Conservation (phyloP, 305 asterid species). For the Fraxinus greggii region DNA sequence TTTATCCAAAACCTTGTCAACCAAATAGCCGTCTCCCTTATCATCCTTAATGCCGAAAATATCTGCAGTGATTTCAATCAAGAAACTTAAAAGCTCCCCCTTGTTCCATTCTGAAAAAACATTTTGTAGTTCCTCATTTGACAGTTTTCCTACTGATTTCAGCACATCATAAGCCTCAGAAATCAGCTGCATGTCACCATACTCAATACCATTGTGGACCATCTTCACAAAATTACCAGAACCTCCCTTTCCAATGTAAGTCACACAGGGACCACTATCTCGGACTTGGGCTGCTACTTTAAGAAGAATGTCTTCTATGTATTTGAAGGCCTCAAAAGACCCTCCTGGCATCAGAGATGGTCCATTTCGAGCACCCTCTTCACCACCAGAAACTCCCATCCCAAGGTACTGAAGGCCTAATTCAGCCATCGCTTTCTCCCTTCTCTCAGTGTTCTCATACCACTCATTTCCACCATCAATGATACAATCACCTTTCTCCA, state of each 20-base stretch:
- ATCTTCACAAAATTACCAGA: slow-evolving; percentile 91
- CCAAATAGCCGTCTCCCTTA: slow-evolving; percentile 71
- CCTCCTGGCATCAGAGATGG: slow-evolving; percentile 75
- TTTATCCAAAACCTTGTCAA: slow-evolving; percentile 91
- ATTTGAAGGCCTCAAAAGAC: slow-evolving; percentile 66
- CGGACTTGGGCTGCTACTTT: slow-evolving; percentile 96
- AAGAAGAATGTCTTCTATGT: slow-evolving; percentile 76
- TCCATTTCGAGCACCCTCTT: slow-evolving; percentile 64
- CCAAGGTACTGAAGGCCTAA: slow-evolving; percentile 71
- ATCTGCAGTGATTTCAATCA: slow-evolving; percentile 94
- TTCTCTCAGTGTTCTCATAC: slow-evolving; percentile 67
- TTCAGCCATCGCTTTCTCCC: slow-evolving; percentile 58
- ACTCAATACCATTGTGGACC: slow-evolving; percentile 93
- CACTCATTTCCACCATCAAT: slow-evolving; percentile 72
- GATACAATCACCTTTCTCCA: slow-evolving; percentile 69
- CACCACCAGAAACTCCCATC: slow-evolving; percentile 89
- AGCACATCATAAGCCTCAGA: slow-evolving; percentile 91
- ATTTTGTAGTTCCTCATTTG: slow-evolving; percentile 69
- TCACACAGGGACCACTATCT: slow-evolving; percentile 95
- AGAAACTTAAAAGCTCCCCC: slow-evolving; percentile 90
- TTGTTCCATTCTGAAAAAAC: slow-evolving; percentile 93
- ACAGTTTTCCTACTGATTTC: slow-evolving; percentile 80
- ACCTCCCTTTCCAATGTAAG: slow-evolving; percentile 85
- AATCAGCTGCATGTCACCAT: slow-evolving; percentile 97
- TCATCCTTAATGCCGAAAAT: slow-evolving; percentile 87